Percentiles rank a stretch among this genome's conserved stretches.
Evolutionary conservation across 352 stramenopile genomes (phyloP).

Genomic region (Saprolegnia parasitica): DNA sequence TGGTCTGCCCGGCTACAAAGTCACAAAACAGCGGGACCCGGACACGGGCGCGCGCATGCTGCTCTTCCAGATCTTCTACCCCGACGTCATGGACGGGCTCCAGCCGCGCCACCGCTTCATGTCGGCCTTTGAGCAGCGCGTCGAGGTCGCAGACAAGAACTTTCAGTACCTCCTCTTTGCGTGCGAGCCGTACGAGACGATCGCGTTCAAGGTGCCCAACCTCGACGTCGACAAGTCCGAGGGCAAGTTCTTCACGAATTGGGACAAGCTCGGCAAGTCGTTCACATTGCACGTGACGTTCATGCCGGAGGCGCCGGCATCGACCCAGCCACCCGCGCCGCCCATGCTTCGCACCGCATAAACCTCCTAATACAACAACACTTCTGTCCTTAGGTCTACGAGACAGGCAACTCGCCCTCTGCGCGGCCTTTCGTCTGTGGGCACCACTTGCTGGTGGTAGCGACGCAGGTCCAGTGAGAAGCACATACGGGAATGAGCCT

Average conservation of each 20-base stretch:
- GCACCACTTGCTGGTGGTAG: no score
- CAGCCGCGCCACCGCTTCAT: conserved; percentile 99
- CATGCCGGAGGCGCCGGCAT: background rate
- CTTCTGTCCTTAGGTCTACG: no score
- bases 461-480: no score
- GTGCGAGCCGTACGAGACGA: conserved; percentile 98
- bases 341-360: no score
- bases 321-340: no score
- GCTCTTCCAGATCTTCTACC: conserved; percentile 95
- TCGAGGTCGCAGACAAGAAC: conserved; percentile 95
- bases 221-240: conserved; percentile 92
- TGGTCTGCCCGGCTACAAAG: conserved; percentile 96
- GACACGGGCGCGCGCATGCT: conserved; percentile 80
- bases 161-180: conserved; percentile 98
- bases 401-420: no score
- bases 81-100: conserved; percentile 89
- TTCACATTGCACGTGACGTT: conserved; percentile 92
- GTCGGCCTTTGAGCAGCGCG: conserved; percentile 98
- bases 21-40: conserved; percentile 92
- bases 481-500: no score
- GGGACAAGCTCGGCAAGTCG: conserved; percentile 93
- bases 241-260: conserved; percentile 96
- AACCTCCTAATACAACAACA: no score
- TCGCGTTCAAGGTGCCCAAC: conserved; percentile 99
- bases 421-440: no score